Evolutionary conservation across 2,329 filamentous ascomycete species (phyloP).

Genomic region (Mycogone perniciosa): DNA sequence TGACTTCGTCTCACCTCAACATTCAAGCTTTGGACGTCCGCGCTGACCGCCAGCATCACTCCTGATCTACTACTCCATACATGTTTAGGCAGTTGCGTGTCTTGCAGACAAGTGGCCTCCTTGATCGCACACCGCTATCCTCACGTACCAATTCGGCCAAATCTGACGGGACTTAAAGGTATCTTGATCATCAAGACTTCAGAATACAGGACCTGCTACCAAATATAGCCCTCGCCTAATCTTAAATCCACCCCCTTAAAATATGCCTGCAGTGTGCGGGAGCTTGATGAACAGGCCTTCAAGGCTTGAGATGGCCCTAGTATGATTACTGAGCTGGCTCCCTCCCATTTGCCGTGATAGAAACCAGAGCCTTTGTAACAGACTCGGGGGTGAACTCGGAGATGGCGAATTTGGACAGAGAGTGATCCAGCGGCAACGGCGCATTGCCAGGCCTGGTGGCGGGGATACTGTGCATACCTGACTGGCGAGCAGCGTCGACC

Average conservation of each 20-base stretch:
- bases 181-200: background rate
- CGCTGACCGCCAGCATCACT: background rate
- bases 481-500: slow-evolving; percentile 54
- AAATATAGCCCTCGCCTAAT: no score
- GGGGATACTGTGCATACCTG: slow-evolving; percentile 58
- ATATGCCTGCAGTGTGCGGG: no score
- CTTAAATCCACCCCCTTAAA: no score
- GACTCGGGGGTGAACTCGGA: slow-evolving; percentile 28
- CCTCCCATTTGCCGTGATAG: slow-evolving; percentile 2
- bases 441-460: slow-evolving; percentile 66
- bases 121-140: background rate
- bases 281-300: no score
- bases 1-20: background rate
- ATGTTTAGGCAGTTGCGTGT: background rate
- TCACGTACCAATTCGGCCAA: background rate
- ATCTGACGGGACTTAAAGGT: background rate
- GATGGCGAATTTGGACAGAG: slow-evolving; percentile 29
- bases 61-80: background rate
- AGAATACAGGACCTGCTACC: background rate
- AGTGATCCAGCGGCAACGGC: slow-evolving; percentile 46
- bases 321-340: background rate
- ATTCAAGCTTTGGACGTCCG: no score
- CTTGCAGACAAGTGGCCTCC: background rate
- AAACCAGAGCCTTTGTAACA: slow-evolving; percentile 2
- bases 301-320: no score